Evolutionary conservation across 2,329 filamentous ascomycete species (phyloP).

Genomic region (Colletotrichum cuscutae): DNA sequence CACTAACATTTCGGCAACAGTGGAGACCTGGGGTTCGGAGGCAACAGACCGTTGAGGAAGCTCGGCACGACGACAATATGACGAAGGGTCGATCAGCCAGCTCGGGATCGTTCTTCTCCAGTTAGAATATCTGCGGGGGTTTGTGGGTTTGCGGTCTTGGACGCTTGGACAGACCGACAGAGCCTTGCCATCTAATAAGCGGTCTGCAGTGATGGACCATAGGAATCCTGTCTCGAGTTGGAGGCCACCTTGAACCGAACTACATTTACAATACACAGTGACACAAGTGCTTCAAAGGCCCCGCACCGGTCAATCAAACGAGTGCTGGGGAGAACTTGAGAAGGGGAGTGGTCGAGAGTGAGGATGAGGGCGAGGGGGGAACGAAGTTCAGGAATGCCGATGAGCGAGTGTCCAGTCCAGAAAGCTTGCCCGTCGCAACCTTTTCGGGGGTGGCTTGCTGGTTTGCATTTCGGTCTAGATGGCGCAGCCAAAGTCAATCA

Average conservation of each 20-base stretch:
- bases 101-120: neutral
- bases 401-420: neutral
- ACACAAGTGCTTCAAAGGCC: neutral
- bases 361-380: too few species aligned
- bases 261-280: neutral
- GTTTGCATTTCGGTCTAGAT: slow-evolving; percentile 1
- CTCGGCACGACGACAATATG: slow-evolving; percentile 19
- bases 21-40: slow-evolving; percentile 2
- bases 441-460: too few species aligned
- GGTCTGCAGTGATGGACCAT: neutral
- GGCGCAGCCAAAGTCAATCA: slow-evolving; percentile 28
- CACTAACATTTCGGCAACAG: neutral
- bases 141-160: neutral
- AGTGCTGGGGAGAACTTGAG: neutral
- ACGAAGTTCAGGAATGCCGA: too few species aligned
- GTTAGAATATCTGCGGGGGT: neutral
- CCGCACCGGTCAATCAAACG: slow-evolving; percentile 28
- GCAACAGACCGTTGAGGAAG: slow-evolving; percentile 15
- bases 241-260: neutral
- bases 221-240: slow-evolving; percentile 10
- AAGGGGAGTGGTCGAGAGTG: neutral
- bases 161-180: neutral
- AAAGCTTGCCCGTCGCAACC: neutral
- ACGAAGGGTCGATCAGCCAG: neutral
- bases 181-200: neutral